phyloP scores from a whole-genome alignment of 257 asterid species.

The Nicotiana paniculata region DNA sequence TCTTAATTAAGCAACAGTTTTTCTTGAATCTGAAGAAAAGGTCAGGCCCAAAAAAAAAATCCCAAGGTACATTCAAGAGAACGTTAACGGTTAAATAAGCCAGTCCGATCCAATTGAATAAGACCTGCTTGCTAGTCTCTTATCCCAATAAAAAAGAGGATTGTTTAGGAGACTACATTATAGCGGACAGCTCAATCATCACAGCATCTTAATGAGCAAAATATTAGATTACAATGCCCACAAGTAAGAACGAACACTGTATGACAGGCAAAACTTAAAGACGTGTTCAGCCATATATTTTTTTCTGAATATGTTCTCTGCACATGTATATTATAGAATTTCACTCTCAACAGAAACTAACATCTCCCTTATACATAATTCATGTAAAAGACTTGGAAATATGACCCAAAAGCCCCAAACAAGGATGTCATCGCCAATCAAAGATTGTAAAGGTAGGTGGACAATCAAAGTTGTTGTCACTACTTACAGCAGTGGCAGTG shows the following conservation, averaged over 20 bases:
- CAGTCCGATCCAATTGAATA: not conserved
- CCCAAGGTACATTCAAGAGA: not conserved
- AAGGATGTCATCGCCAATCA: not conserved
- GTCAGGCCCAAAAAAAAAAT: not conserved
- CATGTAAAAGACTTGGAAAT: not conserved
- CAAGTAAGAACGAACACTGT: not conserved
- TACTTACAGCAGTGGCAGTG: constrained; percentile 84
- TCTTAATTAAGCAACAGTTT: not conserved
- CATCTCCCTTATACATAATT: not conserved
- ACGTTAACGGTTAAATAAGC: not conserved
- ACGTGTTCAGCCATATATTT: not conserved
- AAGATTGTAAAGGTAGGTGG: not conserved
- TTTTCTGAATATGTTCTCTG: not conserved
- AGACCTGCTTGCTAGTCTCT: not conserved
- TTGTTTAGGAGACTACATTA: not conserved
- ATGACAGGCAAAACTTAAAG: not conserved
- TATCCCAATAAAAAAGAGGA: not conserved
- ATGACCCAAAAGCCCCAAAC: not conserved
- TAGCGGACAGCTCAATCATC: not conserved
- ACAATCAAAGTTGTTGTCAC: not conserved
- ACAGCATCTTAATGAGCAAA: not conserved
- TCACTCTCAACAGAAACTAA: not conserved
- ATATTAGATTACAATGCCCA: not conserved
- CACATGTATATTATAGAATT: not conserved
- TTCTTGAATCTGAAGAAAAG: not conserved